Percentiles rank a stretch among this genome's conserved stretches.
phyloP scores from a whole-genome alignment of 495 filamentous ascomycete genomes.

The Thozetella sp. region DNA sequence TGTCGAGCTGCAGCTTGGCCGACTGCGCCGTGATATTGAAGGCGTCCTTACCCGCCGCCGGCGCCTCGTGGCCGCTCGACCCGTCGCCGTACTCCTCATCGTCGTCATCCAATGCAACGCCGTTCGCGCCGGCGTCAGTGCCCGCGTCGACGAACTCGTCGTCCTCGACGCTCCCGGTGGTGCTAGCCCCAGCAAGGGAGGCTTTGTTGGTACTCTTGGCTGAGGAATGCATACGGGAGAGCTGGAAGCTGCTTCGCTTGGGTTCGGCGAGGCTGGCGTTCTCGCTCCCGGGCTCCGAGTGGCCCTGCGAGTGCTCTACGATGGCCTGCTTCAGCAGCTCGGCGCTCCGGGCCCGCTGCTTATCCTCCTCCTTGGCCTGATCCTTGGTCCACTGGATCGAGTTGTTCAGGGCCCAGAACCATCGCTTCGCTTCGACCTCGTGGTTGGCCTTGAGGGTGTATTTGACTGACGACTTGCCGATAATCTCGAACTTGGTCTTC shows the following conservation, averaged over 20 bases:
- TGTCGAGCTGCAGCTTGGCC: slow-evolving; percentile 87
- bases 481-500: slow-evolving; percentile 95
- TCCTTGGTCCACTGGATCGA: slow-evolving; percentile 98
- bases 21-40: slow-evolving; percentile 96
- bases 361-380: slow-evolving; percentile 88
- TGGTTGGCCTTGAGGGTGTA: slow-evolving; percentile 97
- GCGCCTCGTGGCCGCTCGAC: slow-evolving; percentile 75
- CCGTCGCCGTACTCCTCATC: slow-evolving; percentile 85
- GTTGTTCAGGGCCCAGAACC: slow-evolving; percentile 99
- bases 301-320: slow-evolving; percentile 27
- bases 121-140: slow-evolving; percentile 26
- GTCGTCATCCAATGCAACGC: slow-evolving; percentile 61
- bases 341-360: slow-evolving; percentile 68
- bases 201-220: slow-evolving; percentile 20
- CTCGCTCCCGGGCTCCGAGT: slow-evolving; percentile 52
- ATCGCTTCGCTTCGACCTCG: slow-evolving; percentile 87
- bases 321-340: slow-evolving; percentile 75
- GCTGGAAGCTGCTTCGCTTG: slow-evolving; percentile 44
- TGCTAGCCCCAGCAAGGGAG: slow-evolving; percentile 32
- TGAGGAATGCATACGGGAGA: slow-evolving; percentile 38
- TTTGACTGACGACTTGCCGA: slow-evolving; percentile 97
- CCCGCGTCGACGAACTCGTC: slow-evolving; percentile 41
- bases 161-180: slow-evolving; percentile 38
- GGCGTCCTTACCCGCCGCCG: slow-evolving; percentile 79
- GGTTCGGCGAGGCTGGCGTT: slow-evolving; percentile 45